Evolutionary conservation across 2,329 filamentous ascomycete species (phyloP), one percentile per base, ranked within the genome.

Genomic region (Acarospora socialis): DNA sequence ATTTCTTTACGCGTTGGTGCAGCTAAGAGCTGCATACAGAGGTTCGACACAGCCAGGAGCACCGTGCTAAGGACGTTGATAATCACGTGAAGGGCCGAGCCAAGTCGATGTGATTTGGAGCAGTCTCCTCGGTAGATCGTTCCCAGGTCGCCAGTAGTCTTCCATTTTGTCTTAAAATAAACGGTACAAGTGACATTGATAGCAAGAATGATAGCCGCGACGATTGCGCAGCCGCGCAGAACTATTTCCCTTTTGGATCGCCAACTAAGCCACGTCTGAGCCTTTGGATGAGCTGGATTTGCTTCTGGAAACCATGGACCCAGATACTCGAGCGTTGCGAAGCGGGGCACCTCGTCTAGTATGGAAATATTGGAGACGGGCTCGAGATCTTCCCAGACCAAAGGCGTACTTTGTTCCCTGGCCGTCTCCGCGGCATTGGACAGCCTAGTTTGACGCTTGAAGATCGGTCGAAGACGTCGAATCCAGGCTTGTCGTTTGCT

Each of bases 1-100:
- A 37, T 33, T 23, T 37, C 30, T 7, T 25, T 17, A 9, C 34
- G 22, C 10, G 34, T 37, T 15, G 38, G 37, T 4, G 38, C 37
- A 12, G 30, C 20, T 7, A 41, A 25, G 10, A 29, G 16, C 20
- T 41, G 36, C 30, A 40, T 40, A 16, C 31, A 36, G 14, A 8
- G 14, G 17, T 33, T n/a, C 18, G 30, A 33, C 14, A 23, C 30
- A 18, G 21, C 30, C 15, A 33, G 21, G 14, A 33, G 10, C 7
- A 33, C 21, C 5, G 22, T 16, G 21, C 30, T 29, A 6, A 33
- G 22, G 10, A 33, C 2, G 15, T 26, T 33, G 9, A 33, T 23
- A 4, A 23, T 13, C 8, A 33, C 30, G 14, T 28, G 30, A 19
- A 33, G 7, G 18, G 8, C 10, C 5, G 22, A 18, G 28, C 21